Evolutionary conservation across 257 asterid genomes (phyloP), one percentile per base, ranked within the genome.

Genomic region (Craterostigma plantagineum): DNA sequence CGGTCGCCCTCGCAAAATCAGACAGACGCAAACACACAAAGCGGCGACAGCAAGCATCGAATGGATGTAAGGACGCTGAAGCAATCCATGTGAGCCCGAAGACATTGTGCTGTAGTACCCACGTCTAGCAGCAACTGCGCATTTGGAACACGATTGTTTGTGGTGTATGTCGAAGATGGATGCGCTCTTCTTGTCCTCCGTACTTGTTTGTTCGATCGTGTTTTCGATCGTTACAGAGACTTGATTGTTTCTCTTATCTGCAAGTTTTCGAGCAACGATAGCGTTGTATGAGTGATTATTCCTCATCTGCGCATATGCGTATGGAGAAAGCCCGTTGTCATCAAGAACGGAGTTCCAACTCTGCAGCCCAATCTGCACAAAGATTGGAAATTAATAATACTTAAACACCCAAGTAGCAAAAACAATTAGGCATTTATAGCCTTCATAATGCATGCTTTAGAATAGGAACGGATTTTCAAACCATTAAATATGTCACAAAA

Each of bases 21-120:
- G 34, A 46, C 92, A 83, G 15, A 83, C 95, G 23, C 95, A 83
- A 11, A 69, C 92, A 16, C 95, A 83, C 4, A 83, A 91, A 4
- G 95, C 91, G 23, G 95, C 95, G 42, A 83, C 64, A 10, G 74
- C 68, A 14, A 83, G 91, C 81, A 76, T 70, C 0, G 93, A 79
- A 46, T 79, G 92, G 37, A 82, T 63, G 55, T 70, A 75, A 4
- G 93, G 91, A 18, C 72, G 73, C 34, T 71, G 82, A 34, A 83
- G 86, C 50, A 83, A 49, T 37, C 77, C 87, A 34, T 50, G 63
- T 10, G 86, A 66, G 37, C 68, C 65, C 11, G 65, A 64, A 63
- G 38, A 36, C 52, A 41, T 64, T 44, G 49, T 47, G 34, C 50
- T 56, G 63, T n/a, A n/a, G n/a, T 61, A 63, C 36, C 70, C 75